Percentiles rank a stretch among this genome's conserved stretches.
Evolutionary conservation across 805 yeast species (phyloP).

Genomic region (Candida easanensis): DNA sequence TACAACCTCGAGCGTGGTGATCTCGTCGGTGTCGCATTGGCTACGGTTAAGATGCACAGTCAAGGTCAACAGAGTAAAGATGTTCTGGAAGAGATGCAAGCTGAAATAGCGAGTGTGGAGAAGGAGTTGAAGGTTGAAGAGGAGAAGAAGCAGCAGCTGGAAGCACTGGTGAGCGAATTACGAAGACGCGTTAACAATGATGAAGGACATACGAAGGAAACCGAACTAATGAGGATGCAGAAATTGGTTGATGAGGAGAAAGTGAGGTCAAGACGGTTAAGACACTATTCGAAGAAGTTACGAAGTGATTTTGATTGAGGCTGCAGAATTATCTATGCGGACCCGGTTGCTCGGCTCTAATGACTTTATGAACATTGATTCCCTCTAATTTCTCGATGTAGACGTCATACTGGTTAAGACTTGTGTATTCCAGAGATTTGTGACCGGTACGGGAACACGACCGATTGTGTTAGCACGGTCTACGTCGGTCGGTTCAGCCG

Average conservation of each 20-base stretch:
- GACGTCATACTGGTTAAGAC: too few species aligned
- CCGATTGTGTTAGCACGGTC: too few species aligned
- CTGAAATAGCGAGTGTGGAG: background rate
- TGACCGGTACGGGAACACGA: too few species aligned
- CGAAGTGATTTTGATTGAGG: background rate
- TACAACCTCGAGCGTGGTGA: constrained; percentile 25
- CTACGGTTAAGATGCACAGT: constrained; percentile 13
- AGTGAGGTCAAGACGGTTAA: constrained; percentile 9
- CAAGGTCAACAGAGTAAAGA: constrained; percentile 15
- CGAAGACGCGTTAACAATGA: background rate
- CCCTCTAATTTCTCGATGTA: background rate
- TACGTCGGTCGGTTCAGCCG: too few species aligned
- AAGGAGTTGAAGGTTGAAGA: background rate
- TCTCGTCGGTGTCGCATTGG: constrained; percentile 21
- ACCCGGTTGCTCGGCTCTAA: too few species aligned
- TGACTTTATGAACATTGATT: too few species aligned
- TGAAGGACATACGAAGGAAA: background rate
- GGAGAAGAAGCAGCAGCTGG: constrained; percentile 1
- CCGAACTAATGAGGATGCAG: constrained; percentile 2
- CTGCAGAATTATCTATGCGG: background rate
- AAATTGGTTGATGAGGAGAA: constrained; percentile 12
- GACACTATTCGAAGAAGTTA: constrained; percentile 5
- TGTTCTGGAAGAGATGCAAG: background rate
- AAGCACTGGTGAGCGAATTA: constrained; percentile 1
- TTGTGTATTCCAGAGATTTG: too few species aligned